phyloP scores from a whole-genome alignment of 2,329 filamentous ascomycete species.

The Tolypocladium amazonense region DNA sequence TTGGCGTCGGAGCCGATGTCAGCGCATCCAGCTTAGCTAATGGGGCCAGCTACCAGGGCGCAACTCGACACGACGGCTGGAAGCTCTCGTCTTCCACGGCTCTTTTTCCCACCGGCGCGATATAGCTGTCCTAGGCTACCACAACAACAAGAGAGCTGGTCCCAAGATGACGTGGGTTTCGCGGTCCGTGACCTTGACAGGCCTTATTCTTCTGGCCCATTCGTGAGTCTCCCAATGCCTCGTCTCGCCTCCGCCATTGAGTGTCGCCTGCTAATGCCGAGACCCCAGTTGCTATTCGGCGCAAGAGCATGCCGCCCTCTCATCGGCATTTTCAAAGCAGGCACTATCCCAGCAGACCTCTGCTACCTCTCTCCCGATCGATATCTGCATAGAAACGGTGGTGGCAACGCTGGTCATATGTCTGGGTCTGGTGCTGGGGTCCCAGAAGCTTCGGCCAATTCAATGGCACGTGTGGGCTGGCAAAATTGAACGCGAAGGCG shows the following conservation, averaged over 20 bases:
- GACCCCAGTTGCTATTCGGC: slow-evolving; percentile 82
- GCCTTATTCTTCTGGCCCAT: slow-evolving; percentile 71
- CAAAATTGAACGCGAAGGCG: slow-evolving; percentile 69
- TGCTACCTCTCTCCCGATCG: slow-evolving; percentile 55
- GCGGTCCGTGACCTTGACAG: slow-evolving; percentile 59
- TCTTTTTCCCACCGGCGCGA: not conserved
- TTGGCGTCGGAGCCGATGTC: not conserved
- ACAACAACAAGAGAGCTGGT: not conserved
- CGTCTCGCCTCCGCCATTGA: not conserved
- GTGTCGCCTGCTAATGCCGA: slow-evolving; percentile 7
- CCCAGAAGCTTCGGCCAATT: slow-evolving; percentile 73
- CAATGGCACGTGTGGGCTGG: slow-evolving; percentile 74
- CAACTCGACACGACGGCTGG: not conserved
- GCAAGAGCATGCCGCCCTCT: slow-evolving; percentile 76
- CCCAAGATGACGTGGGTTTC: slow-evolving; percentile 60
- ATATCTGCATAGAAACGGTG: slow-evolving; percentile 82
- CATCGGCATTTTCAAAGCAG: slow-evolving; percentile 40
- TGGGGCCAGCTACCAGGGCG: not conserved
- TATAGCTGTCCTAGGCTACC: not conserved
- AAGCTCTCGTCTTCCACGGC: not conserved
- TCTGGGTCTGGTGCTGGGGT: slow-evolving; percentile 68
- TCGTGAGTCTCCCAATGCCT: slow-evolving; percentile 50
- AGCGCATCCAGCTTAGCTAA: not conserved
- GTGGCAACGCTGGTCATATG: slow-evolving; percentile 71
- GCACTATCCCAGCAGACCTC: slow-evolving; percentile 29